These are phyloP conservation scores for Aeschynomene evenia DNA, from an alignment of 306 rosid species.

Conservation along the genomic window DNA sequence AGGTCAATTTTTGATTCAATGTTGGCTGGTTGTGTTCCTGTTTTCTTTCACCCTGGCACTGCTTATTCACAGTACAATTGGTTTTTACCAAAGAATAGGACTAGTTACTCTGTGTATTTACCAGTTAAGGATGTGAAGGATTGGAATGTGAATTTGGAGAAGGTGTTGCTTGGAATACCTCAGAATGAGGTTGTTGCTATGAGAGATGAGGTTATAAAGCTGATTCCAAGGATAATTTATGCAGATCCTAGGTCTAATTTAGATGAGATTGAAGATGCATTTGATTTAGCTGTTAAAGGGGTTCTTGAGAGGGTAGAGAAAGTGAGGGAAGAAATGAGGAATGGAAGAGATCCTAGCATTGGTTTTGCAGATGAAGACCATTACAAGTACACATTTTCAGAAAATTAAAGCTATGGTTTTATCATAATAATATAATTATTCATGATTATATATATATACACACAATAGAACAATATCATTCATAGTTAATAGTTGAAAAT, in stretches of 20 bases:
- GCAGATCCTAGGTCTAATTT: constrained; percentile 58
- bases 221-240: constrained; percentile 73
- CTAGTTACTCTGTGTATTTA: constrained; percentile 64
- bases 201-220: constrained; percentile 73
- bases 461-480: neutral
- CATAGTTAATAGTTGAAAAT: neutral
- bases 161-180: constrained; percentile 48
- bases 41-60: constrained; percentile 84
- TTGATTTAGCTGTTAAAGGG: constrained; percentile 67
- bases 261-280: constrained; percentile 62
- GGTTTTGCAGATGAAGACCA: constrained; percentile 84
- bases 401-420: constrained; percentile 8
- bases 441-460: neutral
- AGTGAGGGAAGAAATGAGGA: constrained; percentile 54
- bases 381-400: constrained; percentile 75
- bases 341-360: constrained; percentile 71
- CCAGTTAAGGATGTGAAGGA: constrained; percentile 61
- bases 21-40: constrained; percentile 86
- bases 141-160: constrained; percentile 56
- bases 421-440: neutral
- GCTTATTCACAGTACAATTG: constrained; percentile 84
- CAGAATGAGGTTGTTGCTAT: constrained; percentile 51
- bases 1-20: constrained; percentile 82
- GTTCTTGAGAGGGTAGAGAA: constrained; percentile 64
- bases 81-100: constrained; percentile 65